phyloP scores from a whole-genome alignment of 345 rosid genomes.

The Pugionium dolabratum region DNA sequence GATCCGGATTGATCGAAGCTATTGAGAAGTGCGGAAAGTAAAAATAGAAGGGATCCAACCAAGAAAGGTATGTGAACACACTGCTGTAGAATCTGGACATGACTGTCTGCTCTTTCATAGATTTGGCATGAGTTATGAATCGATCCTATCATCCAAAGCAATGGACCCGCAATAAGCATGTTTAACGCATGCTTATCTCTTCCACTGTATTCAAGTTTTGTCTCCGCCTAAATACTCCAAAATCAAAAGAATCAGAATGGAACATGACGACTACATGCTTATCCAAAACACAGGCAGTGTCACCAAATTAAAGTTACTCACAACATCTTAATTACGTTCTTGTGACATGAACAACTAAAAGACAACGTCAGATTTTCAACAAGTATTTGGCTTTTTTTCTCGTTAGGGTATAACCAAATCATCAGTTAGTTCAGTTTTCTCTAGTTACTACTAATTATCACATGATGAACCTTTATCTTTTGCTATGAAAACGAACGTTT shows the following conservation, averaged over 20 bases:
- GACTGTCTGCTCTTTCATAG: conserved; percentile 84
- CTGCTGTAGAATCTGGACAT: conserved; percentile 73
- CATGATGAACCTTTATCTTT: neutral
- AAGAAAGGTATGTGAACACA: conserved; percentile 73
- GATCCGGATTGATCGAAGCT: conserved; percentile 47
- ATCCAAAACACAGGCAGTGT: neutral
- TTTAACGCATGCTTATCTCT: conserved; percentile 59
- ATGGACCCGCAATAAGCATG: conserved; percentile 72
- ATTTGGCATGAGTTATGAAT: conserved; percentile 86
- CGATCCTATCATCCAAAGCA: conserved; percentile 76
- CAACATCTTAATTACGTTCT: conserved; percentile 1
- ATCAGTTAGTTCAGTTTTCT: neutral
- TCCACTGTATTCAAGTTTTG: conserved; percentile 46
- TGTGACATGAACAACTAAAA: conserved; percentile 7
- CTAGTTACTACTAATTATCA: neutral
- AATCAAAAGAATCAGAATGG: neutral
- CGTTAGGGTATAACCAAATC: neutral
- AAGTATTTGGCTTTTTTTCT: neutral
- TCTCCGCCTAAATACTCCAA: conserved; percentile 51
- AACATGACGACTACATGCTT: neutral
- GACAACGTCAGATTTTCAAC: neutral
- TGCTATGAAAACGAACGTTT: neutral
- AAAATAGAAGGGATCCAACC: conserved; percentile 59
- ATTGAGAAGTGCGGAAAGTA: conserved; percentile 67
- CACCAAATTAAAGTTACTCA: neutral